Conservation (phyloP, 2,329 filamentous ascomycete species). For the Lachnellula arida region DNA sequence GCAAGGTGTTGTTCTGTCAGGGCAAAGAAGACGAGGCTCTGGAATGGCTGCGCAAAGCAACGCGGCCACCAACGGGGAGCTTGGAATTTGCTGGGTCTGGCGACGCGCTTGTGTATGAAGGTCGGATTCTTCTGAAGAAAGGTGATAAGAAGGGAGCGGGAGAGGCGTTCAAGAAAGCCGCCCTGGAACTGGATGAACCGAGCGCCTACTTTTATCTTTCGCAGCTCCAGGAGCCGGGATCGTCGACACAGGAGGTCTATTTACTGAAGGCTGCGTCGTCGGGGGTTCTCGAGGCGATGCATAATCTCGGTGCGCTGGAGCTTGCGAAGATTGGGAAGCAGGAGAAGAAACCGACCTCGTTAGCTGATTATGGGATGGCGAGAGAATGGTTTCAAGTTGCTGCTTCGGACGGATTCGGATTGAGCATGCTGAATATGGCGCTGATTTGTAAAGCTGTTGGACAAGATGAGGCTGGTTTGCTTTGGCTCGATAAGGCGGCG, state of each 20-base stretch:
- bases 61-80: constrained; percentile 11
- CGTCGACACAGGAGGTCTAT: constrained; percentile 21
- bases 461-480: constrained; percentile 1
- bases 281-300: constrained; percentile 28
- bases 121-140: constrained; percentile 16
- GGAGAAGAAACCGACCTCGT: constrained; percentile 1
- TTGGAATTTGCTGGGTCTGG: constrained; percentile 24
- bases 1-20: constrained; percentile 21
- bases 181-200: constrained; percentile 28
- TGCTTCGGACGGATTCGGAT: constrained; percentile 22
- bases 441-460: constrained; percentile 22
- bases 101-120: constrained; percentile 24
- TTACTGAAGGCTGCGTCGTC: constrained; percentile 29
- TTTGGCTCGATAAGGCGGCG: constrained; percentile 5
- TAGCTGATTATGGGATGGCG: constrained; percentile 26
- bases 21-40: constrained; percentile 21
- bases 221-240: constrained; percentile 13
- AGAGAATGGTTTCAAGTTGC: constrained; percentile 29
- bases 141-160: constrained; percentile 18
- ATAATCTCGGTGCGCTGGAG: constrained; percentile 28
- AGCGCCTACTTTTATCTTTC: constrained; percentile 30
- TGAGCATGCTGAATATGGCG: constrained; percentile 29
- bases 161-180: constrained; percentile 26
- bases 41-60: constrained; percentile 23
- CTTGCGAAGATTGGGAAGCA: constrained; percentile 14